These are phyloP conservation scores for Erysiphe neolycopersici DNA, from an alignment of 2,329 filamentous ascomycete genomes.

Conservation along the genomic window DNA sequence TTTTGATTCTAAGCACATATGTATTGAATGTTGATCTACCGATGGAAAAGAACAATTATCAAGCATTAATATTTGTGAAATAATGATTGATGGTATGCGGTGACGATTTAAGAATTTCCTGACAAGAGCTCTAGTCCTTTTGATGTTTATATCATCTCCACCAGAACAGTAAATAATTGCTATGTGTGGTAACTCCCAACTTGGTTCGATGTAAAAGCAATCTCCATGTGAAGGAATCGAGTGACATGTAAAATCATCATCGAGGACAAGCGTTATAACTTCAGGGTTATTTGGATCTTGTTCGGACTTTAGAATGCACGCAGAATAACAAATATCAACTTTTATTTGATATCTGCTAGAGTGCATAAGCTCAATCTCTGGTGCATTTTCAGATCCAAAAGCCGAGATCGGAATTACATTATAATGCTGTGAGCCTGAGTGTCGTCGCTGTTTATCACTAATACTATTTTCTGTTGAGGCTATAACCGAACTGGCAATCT, in stretches of 20 bases:
- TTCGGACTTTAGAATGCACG: slow-evolving; percentile 13
- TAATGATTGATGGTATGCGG: slow-evolving; percentile 21
- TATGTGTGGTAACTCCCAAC: slow-evolving; percentile 22
- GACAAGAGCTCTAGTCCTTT: slow-evolving; percentile 17
- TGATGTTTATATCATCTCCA: slow-evolving; percentile 16
- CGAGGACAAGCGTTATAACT: slow-evolving; percentile 15
- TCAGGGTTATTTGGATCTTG: slow-evolving; percentile 15
- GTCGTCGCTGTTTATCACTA: slow-evolving; percentile 10
- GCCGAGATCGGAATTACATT: slow-evolving; percentile 24
- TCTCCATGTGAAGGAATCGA: slow-evolving; percentile 13
- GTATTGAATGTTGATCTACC: slow-evolving; percentile 18
- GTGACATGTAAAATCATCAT: slow-evolving; percentile 15
- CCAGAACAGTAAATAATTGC: slow-evolving; percentile 23
- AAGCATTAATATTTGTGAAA: slow-evolving; percentile 19
- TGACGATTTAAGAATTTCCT: slow-evolving; percentile 22
- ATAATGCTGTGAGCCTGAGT: slow-evolving; percentile 19
- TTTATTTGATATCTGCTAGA: slow-evolving; percentile 24
- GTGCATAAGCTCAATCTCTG: slow-evolving; percentile 25
- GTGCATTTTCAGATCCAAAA: slow-evolving; percentile 19
- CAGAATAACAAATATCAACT: slow-evolving; percentile 21
- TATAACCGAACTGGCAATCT: slow-evolving; percentile 22
- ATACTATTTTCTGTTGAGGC: slow-evolving; percentile 15
- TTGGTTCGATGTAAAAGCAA: slow-evolving; percentile 16
- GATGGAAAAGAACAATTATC: slow-evolving; percentile 14
- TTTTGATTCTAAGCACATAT: slow-evolving; percentile 21